phyloP scores from a whole-genome alignment of 495 filamentous ascomycete species.

The Filosporella fistucella region DNA sequence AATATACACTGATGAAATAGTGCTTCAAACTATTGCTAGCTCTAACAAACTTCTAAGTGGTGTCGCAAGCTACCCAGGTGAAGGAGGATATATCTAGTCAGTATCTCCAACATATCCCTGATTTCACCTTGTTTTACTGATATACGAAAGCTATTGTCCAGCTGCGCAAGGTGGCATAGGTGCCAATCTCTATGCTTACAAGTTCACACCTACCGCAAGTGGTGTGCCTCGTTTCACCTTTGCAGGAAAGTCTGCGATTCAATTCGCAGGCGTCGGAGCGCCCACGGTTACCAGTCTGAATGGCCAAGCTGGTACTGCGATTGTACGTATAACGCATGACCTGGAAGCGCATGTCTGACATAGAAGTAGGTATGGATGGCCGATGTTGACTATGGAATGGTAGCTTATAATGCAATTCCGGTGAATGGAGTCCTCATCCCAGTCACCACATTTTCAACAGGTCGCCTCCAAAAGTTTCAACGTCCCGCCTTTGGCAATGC shows the following conservation, averaged over 20 bases:
- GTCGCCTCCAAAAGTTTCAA: conserved; percentile 35
- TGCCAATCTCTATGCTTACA: conserved; percentile 31
- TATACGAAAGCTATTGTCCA: conserved; percentile 18
- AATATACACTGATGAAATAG: conserved; percentile 19
- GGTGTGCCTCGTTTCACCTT: conserved; percentile 26
- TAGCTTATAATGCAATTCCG: conserved; percentile 33
- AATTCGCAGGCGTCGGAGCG: conserved; percentile 32
- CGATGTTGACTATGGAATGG: conserved; percentile 35
- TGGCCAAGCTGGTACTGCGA: conserved; percentile 28
- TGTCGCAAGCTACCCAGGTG: conserved; percentile 38
- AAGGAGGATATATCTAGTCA: conserved; percentile 40
- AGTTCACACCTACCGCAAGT: conserved; percentile 26
- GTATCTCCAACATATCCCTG: neutral
- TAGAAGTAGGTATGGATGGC: conserved; percentile 32
- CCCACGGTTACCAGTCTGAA: conserved; percentile 34
- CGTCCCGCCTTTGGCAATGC: conserved; percentile 37
- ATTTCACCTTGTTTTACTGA: neutral
- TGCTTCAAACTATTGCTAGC: conserved; percentile 35
- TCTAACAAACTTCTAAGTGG: conserved; percentile 36
- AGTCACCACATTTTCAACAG: conserved; percentile 27
- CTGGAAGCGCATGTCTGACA: conserved; percentile 18
- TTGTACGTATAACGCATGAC: conserved; percentile 25
- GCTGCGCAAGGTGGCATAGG: no score
- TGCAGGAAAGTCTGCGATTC: conserved; percentile 24
- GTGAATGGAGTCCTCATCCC: conserved; percentile 27